Evolutionary conservation across 805 yeast species (phyloP).

Genomic region (Teunomyces funiuensis): DNA sequence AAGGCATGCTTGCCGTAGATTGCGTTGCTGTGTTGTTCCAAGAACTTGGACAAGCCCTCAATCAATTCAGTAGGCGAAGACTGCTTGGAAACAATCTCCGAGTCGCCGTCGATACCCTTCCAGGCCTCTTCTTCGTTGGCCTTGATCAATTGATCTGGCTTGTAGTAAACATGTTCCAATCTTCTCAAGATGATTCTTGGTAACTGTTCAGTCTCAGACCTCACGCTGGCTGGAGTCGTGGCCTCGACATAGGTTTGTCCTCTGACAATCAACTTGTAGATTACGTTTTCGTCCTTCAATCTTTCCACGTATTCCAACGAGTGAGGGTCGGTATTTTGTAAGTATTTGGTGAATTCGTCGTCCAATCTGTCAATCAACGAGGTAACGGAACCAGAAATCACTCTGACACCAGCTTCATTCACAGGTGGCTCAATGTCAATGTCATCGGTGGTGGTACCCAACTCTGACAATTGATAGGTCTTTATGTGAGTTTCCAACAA

Average conservation of each 20-base stretch:
- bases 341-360: constrained; percentile 87
- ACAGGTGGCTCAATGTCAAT: constrained; percentile 66
- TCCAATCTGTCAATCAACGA: constrained; percentile 90
- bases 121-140: constrained; percentile 76
- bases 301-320: constrained; percentile 90
- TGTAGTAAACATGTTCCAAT: constrained; percentile 90
- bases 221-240: constrained; percentile 45
- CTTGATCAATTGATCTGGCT: constrained; percentile 72
- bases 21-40: constrained; percentile 66
- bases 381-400: constrained; percentile 78
- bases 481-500: constrained; percentile 63
- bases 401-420: constrained; percentile 60
- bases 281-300: constrained; percentile 77
- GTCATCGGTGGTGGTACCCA: constrained; percentile 69
- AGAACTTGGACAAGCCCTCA: constrained; percentile 60
- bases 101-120: constrained; percentile 46
- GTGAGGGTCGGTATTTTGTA: constrained; percentile 90
- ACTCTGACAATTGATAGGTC: constrained; percentile 69
- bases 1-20: constrained; percentile 79
- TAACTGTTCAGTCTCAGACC: constrained; percentile 52
- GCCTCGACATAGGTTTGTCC: constrained; percentile 83
- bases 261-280: constrained; percentile 77
- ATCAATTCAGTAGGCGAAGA: constrained; percentile 50
- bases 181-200: constrained; percentile 79
- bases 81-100: constrained; percentile 30